A percentile compares a stretch with the other conserved stretches of the same genome.
Evolutionary conservation across 2,329 filamentous ascomycete genomes (phyloP).

Genomic region (Ascomycota sp.): DNA sequence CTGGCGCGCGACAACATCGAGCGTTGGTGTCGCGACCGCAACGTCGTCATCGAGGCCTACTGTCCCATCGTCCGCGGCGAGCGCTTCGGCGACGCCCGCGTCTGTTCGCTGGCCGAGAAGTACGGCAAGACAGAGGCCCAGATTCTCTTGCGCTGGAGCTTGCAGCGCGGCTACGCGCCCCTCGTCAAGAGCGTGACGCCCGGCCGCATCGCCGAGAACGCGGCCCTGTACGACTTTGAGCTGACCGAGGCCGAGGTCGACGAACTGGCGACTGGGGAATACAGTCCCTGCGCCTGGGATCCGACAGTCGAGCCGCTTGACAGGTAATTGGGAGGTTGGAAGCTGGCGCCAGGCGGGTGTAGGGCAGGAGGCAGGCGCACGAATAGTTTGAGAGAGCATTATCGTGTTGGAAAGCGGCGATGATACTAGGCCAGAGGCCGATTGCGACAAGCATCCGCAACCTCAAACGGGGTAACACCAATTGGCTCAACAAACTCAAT

Average conservation of each 20-base stretch:
- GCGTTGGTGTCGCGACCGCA: constrained; percentile 48
- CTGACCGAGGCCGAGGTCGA: constrained; percentile 30
- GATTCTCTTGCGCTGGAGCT: constrained; percentile 58
- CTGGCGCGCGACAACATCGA: constrained; percentile 60
- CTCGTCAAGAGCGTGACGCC: constrained; percentile 55
- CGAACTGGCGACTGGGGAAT: constrained; percentile 27
- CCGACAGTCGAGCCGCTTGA: constrained; percentile 28
- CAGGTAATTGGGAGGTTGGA: constrained; percentile 11
- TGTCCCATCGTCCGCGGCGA: constrained; percentile 43
- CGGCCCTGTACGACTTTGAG: constrained; percentile 33
- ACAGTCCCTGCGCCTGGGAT: constrained; percentile 36
- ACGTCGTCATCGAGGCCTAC: constrained; percentile 43
- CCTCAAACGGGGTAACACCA: too few species aligned
- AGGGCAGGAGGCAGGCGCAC: too few species aligned
- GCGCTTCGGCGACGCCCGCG: constrained; percentile 46
- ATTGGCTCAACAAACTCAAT: too few species aligned
- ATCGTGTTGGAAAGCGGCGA: too few species aligned
- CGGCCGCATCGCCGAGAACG: constrained; percentile 45
- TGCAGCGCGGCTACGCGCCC: constrained; percentile 59
- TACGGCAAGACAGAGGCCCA: constrained; percentile 57
- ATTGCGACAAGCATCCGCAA: too few species aligned
- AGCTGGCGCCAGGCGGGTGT: too few species aligned
- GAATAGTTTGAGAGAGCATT: too few species aligned
- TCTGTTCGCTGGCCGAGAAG: constrained; percentile 47
- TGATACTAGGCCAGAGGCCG: too few species aligned